These are phyloP conservation scores for Aspergillus sergii DNA, from an alignment of 2,329 filamentous ascomycete genomes.

Conservation along the genomic window DNA sequence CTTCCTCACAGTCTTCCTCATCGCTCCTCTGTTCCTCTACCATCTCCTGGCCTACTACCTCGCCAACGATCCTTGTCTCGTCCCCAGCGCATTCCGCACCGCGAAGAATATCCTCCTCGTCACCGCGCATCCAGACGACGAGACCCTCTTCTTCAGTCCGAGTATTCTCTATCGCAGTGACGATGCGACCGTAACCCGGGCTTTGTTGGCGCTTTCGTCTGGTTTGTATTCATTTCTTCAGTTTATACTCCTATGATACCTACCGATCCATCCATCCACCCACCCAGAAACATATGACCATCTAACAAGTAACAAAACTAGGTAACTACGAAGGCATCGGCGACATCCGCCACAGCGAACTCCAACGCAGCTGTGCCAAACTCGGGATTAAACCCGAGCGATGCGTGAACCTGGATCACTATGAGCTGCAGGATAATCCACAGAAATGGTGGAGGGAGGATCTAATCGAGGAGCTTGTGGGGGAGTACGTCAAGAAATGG, in stretches of 20 bases:
- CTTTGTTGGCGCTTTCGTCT: constrained; percentile 26
- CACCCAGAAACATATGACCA: background rate
- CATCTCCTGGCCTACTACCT: constrained; percentile 41
- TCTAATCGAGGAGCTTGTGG: constrained; percentile 35
- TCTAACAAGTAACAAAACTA: background rate
- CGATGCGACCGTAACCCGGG: constrained; percentile 20
- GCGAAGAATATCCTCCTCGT: constrained; percentile 43
- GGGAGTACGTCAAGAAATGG: constrained; percentile 41
- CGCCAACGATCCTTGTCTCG: constrained; percentile 39
- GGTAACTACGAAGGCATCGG: constrained; percentile 28
- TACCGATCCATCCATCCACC: no score
- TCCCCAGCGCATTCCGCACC: constrained; percentile 37
- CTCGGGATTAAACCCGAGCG: constrained; percentile 30
- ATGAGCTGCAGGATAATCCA: constrained; percentile 44
- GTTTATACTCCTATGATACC: background rate
- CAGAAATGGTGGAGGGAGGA: constrained; percentile 42
- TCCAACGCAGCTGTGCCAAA: constrained; percentile 25
- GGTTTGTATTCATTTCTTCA: constrained; percentile 9
- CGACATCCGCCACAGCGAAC: constrained; percentile 22
- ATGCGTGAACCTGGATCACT: constrained; percentile 40
- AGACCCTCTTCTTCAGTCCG: constrained; percentile 32
- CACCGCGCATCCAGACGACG: constrained; percentile 38
- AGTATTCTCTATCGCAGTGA: constrained; percentile 24
- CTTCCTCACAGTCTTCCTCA: constrained; percentile 3
- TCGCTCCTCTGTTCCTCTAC: constrained; percentile 38